Conservation (phyloP, 2,329 filamentous ascomycete species). For the Colletotrichum sp. region DNA sequence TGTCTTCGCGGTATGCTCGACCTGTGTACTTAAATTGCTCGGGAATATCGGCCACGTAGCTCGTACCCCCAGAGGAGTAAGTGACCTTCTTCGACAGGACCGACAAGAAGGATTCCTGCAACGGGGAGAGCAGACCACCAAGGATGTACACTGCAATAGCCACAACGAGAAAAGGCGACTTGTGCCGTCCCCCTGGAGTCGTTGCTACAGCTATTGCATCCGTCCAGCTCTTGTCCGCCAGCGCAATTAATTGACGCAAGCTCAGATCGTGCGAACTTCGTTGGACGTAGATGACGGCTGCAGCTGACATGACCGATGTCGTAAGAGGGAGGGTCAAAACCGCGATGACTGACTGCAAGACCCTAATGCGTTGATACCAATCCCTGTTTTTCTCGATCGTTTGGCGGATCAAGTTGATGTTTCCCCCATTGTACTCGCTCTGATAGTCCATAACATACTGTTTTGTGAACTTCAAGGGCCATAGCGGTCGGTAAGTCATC, state of each 20-base stretch:
- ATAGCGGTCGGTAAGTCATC: neutral
- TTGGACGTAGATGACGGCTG: neutral
- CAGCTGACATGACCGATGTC: neutral
- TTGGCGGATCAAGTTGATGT: neutral
- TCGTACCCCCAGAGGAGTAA: neutral
- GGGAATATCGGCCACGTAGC: neutral
- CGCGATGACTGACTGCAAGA: neutral
- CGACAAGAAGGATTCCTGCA: neutral
- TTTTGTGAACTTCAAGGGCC: neutral
- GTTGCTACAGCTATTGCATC: neutral
- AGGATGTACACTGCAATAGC: neutral
- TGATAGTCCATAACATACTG: neutral
- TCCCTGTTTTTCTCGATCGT: neutral
- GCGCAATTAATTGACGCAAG: neutral
- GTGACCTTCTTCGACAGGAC: neutral
- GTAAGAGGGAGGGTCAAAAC: neutral
- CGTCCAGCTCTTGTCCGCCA: neutral
- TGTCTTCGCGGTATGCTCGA: fast-evolving
- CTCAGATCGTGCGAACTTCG: neutral
- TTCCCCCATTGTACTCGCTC: neutral
- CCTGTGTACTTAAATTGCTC: neutral
- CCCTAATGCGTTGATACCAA: neutral
- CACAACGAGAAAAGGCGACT: neutral
- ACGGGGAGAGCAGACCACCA: neutral
- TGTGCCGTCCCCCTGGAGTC: neutral